Conservation (phyloP, 106 monocot species). For the Acorus gramineus region DNA sequence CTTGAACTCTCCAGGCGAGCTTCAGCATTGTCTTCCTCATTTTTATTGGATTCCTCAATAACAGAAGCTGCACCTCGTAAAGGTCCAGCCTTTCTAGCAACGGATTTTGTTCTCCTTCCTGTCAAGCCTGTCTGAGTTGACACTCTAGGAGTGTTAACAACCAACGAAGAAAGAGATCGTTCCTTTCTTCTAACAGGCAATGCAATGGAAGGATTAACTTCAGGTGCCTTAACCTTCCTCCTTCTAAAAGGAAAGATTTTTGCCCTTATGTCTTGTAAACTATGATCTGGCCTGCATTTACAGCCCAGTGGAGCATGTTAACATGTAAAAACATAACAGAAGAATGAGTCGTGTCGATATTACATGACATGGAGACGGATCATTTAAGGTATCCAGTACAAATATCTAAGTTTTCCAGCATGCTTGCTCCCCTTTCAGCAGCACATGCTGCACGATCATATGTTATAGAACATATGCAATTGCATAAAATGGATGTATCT, state of each 20-base stretch:
- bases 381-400: too few species aligned
- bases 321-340: background rate
- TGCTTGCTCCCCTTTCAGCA: too few species aligned
- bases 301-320: background rate
- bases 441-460: too few species aligned
- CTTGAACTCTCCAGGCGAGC: constrained; percentile 30
- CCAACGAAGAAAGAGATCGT: constrained; percentile 91
- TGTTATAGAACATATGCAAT: too few species aligned
- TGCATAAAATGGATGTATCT: too few species aligned
- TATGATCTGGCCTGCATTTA: constrained; percentile 78
- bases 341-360: background rate
- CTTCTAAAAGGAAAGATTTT: constrained; percentile 82
- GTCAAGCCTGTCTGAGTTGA: constrained; percentile 43
- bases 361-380: too few species aligned
- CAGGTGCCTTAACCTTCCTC: constrained; percentile 53
- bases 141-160: constrained; percentile 63
- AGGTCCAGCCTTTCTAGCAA: constrained; percentile 45
- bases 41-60: constrained; percentile 32
- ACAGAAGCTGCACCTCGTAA: constrained; percentile 35
- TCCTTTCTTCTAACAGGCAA: constrained; percentile 87
- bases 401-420: too few species aligned
- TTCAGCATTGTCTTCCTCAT: constrained; percentile 28
- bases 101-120: constrained; percentile 65
- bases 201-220: constrained; percentile 40
- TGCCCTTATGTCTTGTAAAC: constrained; percentile 74